Evolutionary conservation across 441 rosid genomes (phyloP).

Genomic region (Gossypium schwendimanii): DNA sequence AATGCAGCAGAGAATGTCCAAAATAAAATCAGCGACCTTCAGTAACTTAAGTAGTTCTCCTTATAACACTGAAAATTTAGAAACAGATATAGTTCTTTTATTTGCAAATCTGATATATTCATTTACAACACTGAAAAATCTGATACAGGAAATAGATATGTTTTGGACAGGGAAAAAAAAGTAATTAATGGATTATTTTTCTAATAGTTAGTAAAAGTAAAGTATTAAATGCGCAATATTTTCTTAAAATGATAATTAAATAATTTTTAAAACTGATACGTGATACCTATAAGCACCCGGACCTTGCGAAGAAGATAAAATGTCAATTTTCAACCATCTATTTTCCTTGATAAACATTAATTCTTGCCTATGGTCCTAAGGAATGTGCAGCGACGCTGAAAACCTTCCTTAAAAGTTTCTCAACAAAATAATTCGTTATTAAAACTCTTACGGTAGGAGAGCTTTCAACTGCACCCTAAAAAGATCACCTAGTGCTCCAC

Average conservation of each 20-base stretch:
- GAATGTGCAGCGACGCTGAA: constrained; percentile 22
- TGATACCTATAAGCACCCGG: neutral
- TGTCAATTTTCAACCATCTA: neutral
- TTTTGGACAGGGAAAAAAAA: neutral
- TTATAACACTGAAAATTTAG: neutral
- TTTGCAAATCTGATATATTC: neutral
- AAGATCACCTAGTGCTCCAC: constrained; percentile 84
- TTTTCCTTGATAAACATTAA: neutral
- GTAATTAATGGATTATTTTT: neutral
- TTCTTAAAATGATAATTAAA: neutral
- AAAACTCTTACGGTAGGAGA: constrained; percentile 41
- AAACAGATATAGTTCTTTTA: neutral
- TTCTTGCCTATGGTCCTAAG: neutral
- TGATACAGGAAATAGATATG: neutral
- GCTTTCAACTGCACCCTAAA: constrained; percentile 80
- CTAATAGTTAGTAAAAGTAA: neutral
- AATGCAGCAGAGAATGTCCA: too few species aligned
- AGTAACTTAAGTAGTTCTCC: neutral
- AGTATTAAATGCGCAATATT: neutral
- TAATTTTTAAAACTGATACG: neutral
- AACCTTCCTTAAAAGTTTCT: constrained; percentile 17
- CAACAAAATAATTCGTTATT: neutral
- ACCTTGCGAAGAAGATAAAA: neutral
- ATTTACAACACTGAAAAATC: neutral
- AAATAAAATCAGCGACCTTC: too few species aligned